A percentile compares a stretch with the other conserved stretches of the same genome.
Evolutionary conservation across 768 basidiomycete species (phyloP).

Genomic region (Lactarius deliciosus): DNA sequence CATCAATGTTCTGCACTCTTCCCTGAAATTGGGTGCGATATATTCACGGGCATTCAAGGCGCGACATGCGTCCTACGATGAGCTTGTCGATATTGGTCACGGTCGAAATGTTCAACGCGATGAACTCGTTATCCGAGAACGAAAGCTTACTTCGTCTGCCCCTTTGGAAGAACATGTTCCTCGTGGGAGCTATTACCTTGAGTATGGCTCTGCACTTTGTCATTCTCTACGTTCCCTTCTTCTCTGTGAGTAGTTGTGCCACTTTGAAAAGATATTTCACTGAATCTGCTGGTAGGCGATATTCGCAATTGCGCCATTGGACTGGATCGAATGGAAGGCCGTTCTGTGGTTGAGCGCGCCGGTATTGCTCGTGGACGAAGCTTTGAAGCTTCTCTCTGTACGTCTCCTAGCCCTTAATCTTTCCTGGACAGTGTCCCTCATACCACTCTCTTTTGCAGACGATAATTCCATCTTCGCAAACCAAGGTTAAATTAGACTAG

Average conservation of each 20-base stretch:
- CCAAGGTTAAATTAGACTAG: constrained; percentile 51
- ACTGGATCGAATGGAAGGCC: constrained; percentile 94
- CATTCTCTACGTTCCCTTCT: constrained; percentile 97
- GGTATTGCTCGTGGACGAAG: constrained; percentile 86
- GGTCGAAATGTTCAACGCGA: constrained; percentile 96
- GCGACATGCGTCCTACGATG: constrained; percentile 89
- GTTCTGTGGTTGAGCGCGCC: constrained; percentile 86
- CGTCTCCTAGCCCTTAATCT: constrained; percentile 33
- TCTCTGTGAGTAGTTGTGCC: constrained; percentile 66
- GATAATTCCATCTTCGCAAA: constrained; percentile 56
- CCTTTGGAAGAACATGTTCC: constrained; percentile 92
- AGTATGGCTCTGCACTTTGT: constrained; percentile 93
- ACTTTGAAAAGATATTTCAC: neutral
- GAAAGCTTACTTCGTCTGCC: constrained; percentile 88
- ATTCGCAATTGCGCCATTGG: constrained; percentile 91
- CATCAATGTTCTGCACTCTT: constrained; percentile 83
- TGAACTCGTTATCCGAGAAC: constrained; percentile 98
- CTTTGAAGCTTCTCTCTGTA: constrained; percentile 81
- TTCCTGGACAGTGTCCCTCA: constrained; percentile 6
- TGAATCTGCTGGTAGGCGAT: constrained; percentile 49
- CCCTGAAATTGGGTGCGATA: constrained; percentile 90
- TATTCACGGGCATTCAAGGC: constrained; percentile 92
- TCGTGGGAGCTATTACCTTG: constrained; percentile 83
- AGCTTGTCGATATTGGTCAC: constrained; percentile 95
- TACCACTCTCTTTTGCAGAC: constrained; percentile 38